phyloP scores from a whole-genome alignment of 345 rosid species.

The Populus pruinosa region DNA sequence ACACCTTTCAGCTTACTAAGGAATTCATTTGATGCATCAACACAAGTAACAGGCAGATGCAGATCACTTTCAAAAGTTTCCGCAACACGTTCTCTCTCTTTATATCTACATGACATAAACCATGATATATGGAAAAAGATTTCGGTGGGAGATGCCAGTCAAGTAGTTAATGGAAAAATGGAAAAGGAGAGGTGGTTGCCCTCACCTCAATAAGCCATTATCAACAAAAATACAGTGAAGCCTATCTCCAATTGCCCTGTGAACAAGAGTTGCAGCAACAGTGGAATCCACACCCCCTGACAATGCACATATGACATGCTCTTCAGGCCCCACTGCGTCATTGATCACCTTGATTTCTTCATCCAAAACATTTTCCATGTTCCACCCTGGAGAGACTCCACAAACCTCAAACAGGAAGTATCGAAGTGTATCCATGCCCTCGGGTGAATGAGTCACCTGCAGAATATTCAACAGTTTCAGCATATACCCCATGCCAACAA shows the following conservation, averaged over 20 bases:
- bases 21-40: conserved; percentile 74
- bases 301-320: conserved; percentile 89
- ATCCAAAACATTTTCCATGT: conserved; percentile 83
- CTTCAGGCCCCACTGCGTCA: conserved; percentile 60
- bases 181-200: not conserved
- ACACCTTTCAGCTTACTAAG: conserved; percentile 84
- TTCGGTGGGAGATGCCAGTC: not conserved
- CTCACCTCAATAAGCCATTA: conserved; percentile 85
- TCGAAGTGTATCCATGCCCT: conserved; percentile 82
- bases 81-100: conserved; percentile 93
- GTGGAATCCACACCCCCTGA: conserved; percentile 99
- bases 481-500: not conserved
- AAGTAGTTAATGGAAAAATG: not conserved
- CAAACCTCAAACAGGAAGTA: conserved; percentile 78
- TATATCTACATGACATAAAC: conserved; percentile 47
- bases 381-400: conserved; percentile 77
- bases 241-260: conserved; percentile 89
- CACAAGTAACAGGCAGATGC: conserved; percentile 82
- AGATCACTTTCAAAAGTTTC: conserved; percentile 82
- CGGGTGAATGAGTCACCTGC: conserved; percentile 90
- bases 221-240: conserved; percentile 96
- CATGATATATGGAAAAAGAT: not conserved
- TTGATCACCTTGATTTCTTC: conserved; percentile 81
- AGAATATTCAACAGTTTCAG: conserved; percentile 11
- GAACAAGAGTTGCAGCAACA: conserved; percentile 96